Evolutionary conservation across 257 asterid genomes (phyloP).

Genomic region (Avicennia marina): DNA sequence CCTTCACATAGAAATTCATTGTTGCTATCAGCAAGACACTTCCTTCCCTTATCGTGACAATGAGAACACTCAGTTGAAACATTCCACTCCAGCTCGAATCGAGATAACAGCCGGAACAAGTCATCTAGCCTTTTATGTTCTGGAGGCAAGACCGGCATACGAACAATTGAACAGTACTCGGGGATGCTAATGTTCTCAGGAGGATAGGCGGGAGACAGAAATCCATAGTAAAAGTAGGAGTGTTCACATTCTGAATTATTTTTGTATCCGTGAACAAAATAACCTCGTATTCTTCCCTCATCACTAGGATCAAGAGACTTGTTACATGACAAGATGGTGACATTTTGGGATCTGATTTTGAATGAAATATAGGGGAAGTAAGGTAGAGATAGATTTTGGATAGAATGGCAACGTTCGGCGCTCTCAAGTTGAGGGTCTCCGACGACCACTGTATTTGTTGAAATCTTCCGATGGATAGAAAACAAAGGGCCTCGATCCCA

Average conservation of each 20-base stretch:
- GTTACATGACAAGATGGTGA: conserved; percentile 25
- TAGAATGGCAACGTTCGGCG: not conserved
- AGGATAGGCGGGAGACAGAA: not conserved
- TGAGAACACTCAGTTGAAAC: conserved; percentile 24
- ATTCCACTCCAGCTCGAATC: conserved; percentile 26
- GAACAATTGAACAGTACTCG: conserved; percentile 13
- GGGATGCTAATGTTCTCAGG: not conserved
- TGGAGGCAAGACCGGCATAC: not conserved
- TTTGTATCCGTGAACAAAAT: not conserved
- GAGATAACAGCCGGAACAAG: conserved; percentile 9
- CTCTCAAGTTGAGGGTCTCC: not conserved
- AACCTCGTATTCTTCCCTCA: too few relatives aligned
- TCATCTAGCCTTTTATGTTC: not conserved
- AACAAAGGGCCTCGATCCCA: not conserved
- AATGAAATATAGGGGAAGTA: conserved; percentile 17
- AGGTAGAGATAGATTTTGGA: not conserved
- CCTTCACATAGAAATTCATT: conserved; percentile 28
- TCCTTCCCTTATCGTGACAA: conserved; percentile 33
- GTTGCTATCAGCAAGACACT: conserved; percentile 9
- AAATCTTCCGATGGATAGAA: not conserved
- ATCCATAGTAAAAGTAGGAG: conserved; percentile 3
- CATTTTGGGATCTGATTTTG: conserved; percentile 8
- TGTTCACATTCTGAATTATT: not conserved
- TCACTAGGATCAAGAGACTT: not conserved
- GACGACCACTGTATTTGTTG: conserved; percentile 8